Evolutionary conservation across 2,329 filamentous ascomycete genomes (phyloP).

Genomic region (Trichoderma simmonsii): DNA sequence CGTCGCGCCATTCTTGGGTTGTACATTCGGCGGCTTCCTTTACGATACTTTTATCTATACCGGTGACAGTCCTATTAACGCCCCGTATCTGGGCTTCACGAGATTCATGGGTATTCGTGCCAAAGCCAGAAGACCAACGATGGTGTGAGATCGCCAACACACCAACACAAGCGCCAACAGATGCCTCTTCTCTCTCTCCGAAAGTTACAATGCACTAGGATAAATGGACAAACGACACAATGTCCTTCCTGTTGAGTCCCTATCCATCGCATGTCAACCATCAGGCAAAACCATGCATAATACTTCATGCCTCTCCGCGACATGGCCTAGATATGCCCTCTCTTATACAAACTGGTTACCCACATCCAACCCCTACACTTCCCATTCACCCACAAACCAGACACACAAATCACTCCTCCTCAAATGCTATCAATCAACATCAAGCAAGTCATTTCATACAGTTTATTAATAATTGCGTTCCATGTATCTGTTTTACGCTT

Average conservation of each 20-base stretch:
- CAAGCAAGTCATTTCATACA: not conserved
- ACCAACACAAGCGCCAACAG: not conserved
- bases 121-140: not conserved
- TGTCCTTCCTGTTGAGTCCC: too few relatives aligned
- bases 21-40: not conserved
- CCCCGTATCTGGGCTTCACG: not conserved
- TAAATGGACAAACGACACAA: too few relatives aligned
- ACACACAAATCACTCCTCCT: too few relatives aligned
- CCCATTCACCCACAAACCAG: too few relatives aligned
- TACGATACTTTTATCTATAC: not conserved
- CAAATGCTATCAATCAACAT: not conserved
- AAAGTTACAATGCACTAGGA: too few relatives aligned
- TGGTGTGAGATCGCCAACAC: not conserved
- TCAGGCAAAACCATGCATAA: too few relatives aligned
- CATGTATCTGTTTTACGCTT: constrained; percentile 14
- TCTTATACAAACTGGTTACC: too few relatives aligned
- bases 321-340: too few relatives aligned
- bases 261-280: too few relatives aligned
- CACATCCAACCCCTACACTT: too few relatives aligned
- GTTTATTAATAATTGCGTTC: not conserved
- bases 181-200: too few relatives aligned
- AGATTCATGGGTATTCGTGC: not conserved
- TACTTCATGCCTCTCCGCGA: too few relatives aligned
- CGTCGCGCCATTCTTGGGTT: not conserved
- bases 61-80: not conserved